These are phyloP conservation scores for Phellopilus nigrolimitatus DNA, from an alignment of 1,284 basidiomycete genomes.

Conservation along the genomic window DNA sequence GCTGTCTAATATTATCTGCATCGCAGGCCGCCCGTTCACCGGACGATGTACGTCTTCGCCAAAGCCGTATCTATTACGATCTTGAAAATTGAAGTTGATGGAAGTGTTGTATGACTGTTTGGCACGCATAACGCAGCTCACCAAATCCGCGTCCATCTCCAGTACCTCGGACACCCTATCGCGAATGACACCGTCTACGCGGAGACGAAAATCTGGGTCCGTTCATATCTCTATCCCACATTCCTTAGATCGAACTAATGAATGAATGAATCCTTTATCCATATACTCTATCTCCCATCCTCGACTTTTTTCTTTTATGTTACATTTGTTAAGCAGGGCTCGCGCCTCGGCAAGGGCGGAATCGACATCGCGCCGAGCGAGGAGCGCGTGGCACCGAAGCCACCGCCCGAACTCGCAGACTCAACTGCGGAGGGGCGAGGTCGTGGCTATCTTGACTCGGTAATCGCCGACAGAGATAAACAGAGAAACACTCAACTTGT, in stretches of 20 bases:
- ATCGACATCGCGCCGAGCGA: constrained; percentile 67
- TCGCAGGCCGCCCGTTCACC: constrained; percentile 73
- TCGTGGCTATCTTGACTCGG: background rate
- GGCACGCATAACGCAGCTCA: constrained; percentile 70
- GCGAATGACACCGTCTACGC: constrained; percentile 90
- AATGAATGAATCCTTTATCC: background rate
- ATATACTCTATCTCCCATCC: background rate
- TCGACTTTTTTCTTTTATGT: background rate
- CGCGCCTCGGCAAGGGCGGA: constrained; percentile 74
- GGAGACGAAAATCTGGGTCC: constrained; percentile 75
- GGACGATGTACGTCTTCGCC: constrained; percentile 70
- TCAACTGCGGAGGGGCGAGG: constrained; percentile 18
- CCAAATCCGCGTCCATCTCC: constrained; percentile 94
- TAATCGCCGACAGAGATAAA: too few relatives aligned
- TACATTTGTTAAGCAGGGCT: constrained; percentile 55
- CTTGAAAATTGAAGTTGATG: too few relatives aligned
- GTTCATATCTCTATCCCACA: constrained; percentile 24
- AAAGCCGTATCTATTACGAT: constrained; percentile 1
- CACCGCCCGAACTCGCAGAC: constrained; percentile 50
- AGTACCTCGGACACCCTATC: constrained; percentile 91
- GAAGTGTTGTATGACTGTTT: too few relatives aligned
- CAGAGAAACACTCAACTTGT: too few relatives aligned
- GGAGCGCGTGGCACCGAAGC: constrained; percentile 57
- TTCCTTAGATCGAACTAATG: constrained; percentile 1
- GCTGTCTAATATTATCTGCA: constrained; percentile 16